Base-by-base conservation (phyloP, 1,284 basidiomycete genomes). In the Boletus subluridellus region DNA sequence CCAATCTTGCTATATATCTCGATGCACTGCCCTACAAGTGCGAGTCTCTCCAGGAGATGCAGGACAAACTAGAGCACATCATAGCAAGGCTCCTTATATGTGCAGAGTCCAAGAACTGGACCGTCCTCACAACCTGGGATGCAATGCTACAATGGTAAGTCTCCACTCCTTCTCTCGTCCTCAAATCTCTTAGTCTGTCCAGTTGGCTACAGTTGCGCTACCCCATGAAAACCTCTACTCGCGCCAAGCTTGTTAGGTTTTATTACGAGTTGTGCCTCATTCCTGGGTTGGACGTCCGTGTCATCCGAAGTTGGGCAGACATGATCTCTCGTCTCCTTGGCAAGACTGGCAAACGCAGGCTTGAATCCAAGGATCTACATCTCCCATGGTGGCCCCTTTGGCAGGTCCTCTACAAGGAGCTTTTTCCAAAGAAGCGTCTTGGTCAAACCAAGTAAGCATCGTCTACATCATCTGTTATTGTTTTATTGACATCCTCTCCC, bases 191-290 rank as follows among this genome's bases (percentile, higher is more conserved):
- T 54, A 65, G 52, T 10, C 48, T 51, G 55, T 44, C 32, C 51
- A 94, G 90, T 72, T 94, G 92, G 92, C 73, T 93, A 51, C 78
- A 87, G 61, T 83, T 93, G 82, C 86, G 86, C 54, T 94, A 94
- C 72, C 92, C 92, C 2, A 84, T 94, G 69, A 74, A 82, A 49
- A 90, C 84, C 56, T 67, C 83, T 42, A 85, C 84, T 32, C 87
- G 94, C 21, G 87, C 88, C n/a, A 85, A 86, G 66, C 83, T 96
- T 48, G 89, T 88, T 17, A 80, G 80, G 26, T 77, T 95, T 45
- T 95, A 93, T 76, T 95, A 92, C 68, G 88, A 87, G 69, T 72
- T 98, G 4, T 97, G 92, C 76, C 97, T 91, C 68, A 78, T 85
- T 67, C 87, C 87, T 14, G 85, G 86, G 32, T 76, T 89, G 63